A percentile compares a stretch with the other conserved stretches of the same genome.
These are phyloP conservation scores for Sarocladium strictum DNA, from an alignment of 2,329 filamentous ascomycete species.

Conservation along the genomic window DNA sequence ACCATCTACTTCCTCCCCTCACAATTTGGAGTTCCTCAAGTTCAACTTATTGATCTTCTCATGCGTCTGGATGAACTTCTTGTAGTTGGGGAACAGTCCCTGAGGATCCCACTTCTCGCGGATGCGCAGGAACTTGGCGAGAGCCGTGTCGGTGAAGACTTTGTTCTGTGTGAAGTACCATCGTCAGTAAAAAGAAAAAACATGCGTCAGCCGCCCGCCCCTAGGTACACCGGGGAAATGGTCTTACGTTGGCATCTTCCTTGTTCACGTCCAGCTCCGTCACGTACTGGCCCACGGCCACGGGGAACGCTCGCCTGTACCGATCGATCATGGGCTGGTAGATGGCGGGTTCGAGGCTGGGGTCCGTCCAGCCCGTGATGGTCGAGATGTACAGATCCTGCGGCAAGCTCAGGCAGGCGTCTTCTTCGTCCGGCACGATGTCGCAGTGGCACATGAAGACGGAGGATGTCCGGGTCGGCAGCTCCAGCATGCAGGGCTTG, in stretches of 20 bases:
- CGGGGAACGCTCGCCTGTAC: neutral
- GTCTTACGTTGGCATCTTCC: neutral
- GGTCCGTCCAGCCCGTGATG: neutral
- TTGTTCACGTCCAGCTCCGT: neutral
- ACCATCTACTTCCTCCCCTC: neutral
- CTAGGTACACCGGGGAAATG: neutral
- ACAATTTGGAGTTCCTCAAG: neutral
- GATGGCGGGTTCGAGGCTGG: neutral
- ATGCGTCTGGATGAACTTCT: slow-evolving; percentile 10
- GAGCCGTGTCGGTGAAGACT: neutral
- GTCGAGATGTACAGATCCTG: slow-evolving; percentile 3
- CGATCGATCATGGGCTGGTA: slow-evolving; percentile 2
- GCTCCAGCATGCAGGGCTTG: neutral
- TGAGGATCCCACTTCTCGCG: slow-evolving; percentile 14
- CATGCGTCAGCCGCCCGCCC: neutral
- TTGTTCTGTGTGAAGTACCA: neutral
- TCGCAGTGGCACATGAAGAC: slow-evolving; percentile 4
- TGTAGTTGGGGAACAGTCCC: slow-evolving; percentile 14
- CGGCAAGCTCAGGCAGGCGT: neutral
- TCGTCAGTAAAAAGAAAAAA: neutral
- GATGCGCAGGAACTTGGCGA: slow-evolving; percentile 11
- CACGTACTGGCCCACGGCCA: neutral
- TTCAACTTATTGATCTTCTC: neutral
- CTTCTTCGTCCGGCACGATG: neutral
- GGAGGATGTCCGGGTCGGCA: neutral